phyloP scores from a whole-genome alignment of 140 eudicot species.

The Erigeron philadelphicus region DNA sequence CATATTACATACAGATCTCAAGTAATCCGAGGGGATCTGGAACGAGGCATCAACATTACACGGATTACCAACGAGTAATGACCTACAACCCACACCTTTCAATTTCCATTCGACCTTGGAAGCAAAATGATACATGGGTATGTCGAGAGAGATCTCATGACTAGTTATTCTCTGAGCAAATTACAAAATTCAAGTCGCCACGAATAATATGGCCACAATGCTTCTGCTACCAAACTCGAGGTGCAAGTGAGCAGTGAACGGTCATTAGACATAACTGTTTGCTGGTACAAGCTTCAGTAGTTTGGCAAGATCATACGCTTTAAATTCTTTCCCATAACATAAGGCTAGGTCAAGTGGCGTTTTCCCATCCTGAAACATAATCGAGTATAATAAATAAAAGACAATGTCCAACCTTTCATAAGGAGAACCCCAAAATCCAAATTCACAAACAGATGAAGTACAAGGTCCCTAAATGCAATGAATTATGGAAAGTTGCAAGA shows the following conservation, averaged over 20 bases:
- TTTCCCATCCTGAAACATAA: constrained; percentile 61
- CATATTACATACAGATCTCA: too few species aligned
- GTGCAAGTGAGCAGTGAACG: background rate
- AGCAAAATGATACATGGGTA: too few species aligned
- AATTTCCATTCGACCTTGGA: too few species aligned
- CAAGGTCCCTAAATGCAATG: background rate
- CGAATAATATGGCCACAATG: too few species aligned
- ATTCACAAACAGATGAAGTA: background rate
- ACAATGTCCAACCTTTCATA: background rate
- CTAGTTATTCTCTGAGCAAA: too few species aligned
- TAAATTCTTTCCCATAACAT: constrained; percentile 91
- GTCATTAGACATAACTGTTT: constrained; percentile 28
- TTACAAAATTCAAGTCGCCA: too few species aligned
- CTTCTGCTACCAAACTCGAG: constrained; percentile 1
- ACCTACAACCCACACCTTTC: too few species aligned
- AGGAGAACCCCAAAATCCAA: background rate
- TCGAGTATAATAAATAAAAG: background rate
- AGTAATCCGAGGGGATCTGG: too few species aligned
- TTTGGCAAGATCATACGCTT: constrained; percentile 83
- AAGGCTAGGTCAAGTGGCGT: constrained; percentile 65
- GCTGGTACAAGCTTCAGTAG: constrained; percentile 77
- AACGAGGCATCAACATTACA: too few species aligned
- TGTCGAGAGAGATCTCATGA: too few species aligned
- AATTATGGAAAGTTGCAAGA: background rate
- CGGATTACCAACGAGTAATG: too few species aligned